Evolutionary conservation across 2,329 filamentous ascomycete species (phyloP), one percentile per base, ranked within the genome.

Genomic region (Capronia americana): DNA sequence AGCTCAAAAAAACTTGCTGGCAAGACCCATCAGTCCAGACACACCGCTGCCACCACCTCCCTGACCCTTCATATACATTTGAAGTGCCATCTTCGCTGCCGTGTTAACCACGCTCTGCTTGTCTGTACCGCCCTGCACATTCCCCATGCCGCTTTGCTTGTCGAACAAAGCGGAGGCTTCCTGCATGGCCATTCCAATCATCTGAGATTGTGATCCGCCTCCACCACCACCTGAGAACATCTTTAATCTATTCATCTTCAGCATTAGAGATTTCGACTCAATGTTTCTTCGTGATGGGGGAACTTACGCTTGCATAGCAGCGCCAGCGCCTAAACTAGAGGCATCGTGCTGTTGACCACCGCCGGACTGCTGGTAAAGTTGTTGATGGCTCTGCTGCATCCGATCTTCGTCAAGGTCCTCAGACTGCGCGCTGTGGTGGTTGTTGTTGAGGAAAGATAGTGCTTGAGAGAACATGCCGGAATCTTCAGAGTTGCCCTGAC

Each of bases 31-130:
- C 65, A 90, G 73, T 1, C 86, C 84, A 67, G 83, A 78, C 14
- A 81, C 74, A 55, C 81, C 80, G 50, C 80, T 80, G 24, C 80
- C 80, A 23, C 79, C 77, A 41, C 83, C 80, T 69, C 85, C 85
- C 76, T 92, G 85, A 73, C 86, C 88, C 86, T 96, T 93, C 82
- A 96, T 81, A 79, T 93, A 97, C 87, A 97, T 90, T 86, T 96
- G 93, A 73, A 97, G 79, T 2, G 93, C 93, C 86, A 92, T 90
- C 84, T 96, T 89, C 1, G 88, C 93, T 2, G 93, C 93, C 77
- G 88, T 83, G 76, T 90, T 88, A 55, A 97, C 82, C 57, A 88
- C 92, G 56, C 88, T 88, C 79, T 97, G 88, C 86, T 97, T 97
- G 79, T 87, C 90, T 4, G 90, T 86, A 28, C 85, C 66, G 78